Percentiles rank a stretch among this genome's conserved stretches.
phyloP scores from a whole-genome alignment of 495 filamentous ascomycete species.

The Neurospora sublineolata region DNA sequence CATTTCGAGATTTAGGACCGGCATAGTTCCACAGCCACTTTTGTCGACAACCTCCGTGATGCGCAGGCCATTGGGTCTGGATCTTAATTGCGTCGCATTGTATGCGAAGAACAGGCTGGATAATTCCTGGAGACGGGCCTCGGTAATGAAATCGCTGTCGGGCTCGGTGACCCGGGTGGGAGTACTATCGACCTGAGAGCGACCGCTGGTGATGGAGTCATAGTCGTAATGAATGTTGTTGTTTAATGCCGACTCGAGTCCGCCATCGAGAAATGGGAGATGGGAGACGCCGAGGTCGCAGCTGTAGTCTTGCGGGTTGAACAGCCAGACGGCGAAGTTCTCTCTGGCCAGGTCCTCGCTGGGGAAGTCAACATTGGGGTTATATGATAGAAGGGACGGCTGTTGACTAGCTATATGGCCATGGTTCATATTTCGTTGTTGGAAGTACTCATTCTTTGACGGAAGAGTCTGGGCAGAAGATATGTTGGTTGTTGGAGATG shows the following conservation, averaged over 20 bases:
- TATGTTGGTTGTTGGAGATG: background rate
- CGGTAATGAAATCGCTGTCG: constrained; percentile 62
- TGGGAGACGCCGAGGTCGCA: constrained; percentile 28
- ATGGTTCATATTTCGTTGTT: background rate
- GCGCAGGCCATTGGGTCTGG: constrained; percentile 39
- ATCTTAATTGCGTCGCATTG: constrained; percentile 61
- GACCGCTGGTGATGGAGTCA: constrained; percentile 42
- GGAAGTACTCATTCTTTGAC: background rate
- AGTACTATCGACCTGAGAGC: constrained; percentile 61
- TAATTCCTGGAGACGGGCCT: constrained; percentile 70
- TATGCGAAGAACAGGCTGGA: constrained; percentile 68
- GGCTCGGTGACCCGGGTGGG: constrained; percentile 56
- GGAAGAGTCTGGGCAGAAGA: background rate
- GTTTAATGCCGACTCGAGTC: constrained; percentile 38
- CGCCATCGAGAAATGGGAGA: constrained; percentile 38
- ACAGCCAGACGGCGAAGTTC: constrained; percentile 41
- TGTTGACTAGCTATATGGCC: constrained; percentile 10
- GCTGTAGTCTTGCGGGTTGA: constrained; percentile 32
- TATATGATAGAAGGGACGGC: constrained; percentile 23
- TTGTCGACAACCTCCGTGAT: constrained; percentile 65
- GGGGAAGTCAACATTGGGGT: constrained; percentile 23
- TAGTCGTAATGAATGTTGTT: constrained; percentile 42
- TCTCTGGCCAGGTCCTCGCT: constrained; percentile 29
- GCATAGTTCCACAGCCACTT: constrained; percentile 46
- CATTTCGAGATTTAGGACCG: constrained; percentile 72